Percentiles rank a stretch among this genome's conserved stretches.
These are phyloP conservation scores for Diospyros kaki DNA, from an alignment of 148 eudicot genomes.

Conservation along the genomic window DNA sequence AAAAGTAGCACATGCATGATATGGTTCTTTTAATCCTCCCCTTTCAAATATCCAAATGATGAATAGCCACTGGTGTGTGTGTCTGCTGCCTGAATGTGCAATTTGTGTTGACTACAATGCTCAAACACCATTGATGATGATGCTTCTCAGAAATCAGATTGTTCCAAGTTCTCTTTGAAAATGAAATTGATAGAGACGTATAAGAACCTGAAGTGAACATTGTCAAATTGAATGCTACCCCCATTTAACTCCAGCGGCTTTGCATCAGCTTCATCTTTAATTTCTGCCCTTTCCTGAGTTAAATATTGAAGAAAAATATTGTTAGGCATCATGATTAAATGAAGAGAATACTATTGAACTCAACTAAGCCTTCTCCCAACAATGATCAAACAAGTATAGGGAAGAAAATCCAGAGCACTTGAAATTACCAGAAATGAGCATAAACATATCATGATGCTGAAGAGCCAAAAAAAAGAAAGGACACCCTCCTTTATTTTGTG, in stretches of 20 bases:
- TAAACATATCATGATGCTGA: too few species aligned
- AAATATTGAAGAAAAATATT: constrained; percentile 4
- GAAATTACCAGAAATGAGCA: too few species aligned
- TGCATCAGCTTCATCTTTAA: constrained; percentile 60
- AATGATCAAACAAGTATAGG: too few species aligned
- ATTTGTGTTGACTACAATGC: not conserved
- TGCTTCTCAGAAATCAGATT: not conserved
- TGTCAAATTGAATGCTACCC: constrained; percentile 68
- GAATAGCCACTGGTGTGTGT: too few species aligned
- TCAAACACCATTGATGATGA: not conserved
- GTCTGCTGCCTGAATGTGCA: not conserved
- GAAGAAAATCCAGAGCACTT: too few species aligned
- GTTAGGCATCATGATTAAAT: not conserved
- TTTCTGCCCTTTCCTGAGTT: constrained; percentile 67
- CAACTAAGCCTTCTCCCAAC: too few species aligned
- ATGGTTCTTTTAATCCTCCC: too few species aligned
- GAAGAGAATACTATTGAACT: too few species aligned
- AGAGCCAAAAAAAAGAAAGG: too few species aligned
- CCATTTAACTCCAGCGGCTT: constrained; percentile 67
- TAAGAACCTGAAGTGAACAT: constrained; percentile 80
- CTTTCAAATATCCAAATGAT: too few species aligned
- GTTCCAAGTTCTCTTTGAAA: not conserved
- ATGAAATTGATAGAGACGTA: not conserved
- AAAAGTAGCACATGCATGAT: too few species aligned
- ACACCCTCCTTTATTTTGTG: too few species aligned